phyloP scores from a whole-genome alignment of 179 eudicot genomes.

The Heliamphora pulchella region DNA sequence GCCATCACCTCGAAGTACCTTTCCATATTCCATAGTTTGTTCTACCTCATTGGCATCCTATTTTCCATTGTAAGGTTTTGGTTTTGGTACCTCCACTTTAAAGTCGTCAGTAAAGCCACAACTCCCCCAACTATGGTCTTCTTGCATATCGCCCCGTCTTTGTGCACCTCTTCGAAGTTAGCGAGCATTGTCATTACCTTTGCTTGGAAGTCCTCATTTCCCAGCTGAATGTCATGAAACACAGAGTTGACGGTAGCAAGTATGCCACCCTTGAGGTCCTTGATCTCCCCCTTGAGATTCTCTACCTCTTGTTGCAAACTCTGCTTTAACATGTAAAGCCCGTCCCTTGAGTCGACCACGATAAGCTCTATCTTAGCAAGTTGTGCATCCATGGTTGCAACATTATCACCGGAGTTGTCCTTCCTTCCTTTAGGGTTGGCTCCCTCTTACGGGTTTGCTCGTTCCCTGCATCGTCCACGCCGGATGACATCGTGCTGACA shows the following conservation, averaged over 20 bases:
- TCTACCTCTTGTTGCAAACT: background rate
- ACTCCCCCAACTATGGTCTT: too few relatives aligned
- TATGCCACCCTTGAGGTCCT: background rate
- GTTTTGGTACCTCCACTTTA: too few relatives aligned
- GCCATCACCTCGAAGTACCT: too few relatives aligned
- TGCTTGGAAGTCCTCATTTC: background rate
- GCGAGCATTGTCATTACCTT: constrained; percentile 1
- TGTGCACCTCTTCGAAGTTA: background rate
- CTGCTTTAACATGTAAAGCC: background rate
- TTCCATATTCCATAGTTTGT: too few relatives aligned
- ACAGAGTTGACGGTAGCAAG: background rate
- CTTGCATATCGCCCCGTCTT: background rate
- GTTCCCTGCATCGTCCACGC: background rate
- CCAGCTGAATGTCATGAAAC: background rate
- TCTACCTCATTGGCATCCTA: too few relatives aligned
- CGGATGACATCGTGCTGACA: background rate
- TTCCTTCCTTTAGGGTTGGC: background rate
- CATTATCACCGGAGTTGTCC: background rate
- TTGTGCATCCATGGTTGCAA: background rate
- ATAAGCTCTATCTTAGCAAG: background rate
- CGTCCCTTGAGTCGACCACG: background rate
- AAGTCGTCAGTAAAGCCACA: too few relatives aligned
- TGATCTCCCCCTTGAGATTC: background rate
- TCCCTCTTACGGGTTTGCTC: background rate
- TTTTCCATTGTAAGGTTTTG: too few relatives aligned